phyloP scores from a whole-genome alignment of 495 filamentous ascomycete genomes.

The Neurospora intermedia region DNA sequence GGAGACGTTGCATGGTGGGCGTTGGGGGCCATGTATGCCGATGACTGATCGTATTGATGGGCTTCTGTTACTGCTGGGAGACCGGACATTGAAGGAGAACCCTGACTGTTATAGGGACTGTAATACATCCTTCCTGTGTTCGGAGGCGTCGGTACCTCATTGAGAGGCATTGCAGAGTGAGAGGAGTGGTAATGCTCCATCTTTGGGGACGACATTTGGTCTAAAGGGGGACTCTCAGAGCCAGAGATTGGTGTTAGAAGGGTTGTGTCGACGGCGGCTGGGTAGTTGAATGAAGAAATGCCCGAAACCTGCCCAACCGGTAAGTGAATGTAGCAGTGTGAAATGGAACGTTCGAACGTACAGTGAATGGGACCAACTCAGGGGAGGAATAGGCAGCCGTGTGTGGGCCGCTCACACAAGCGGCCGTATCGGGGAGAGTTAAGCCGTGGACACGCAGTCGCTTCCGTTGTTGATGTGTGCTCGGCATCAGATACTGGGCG shows the following conservation, averaged over 20 bases:
- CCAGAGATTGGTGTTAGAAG: conserved; percentile 37
- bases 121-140: conserved; percentile 33
- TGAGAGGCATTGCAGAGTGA: conserved; percentile 17
- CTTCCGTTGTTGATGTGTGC: conserved; percentile 12
- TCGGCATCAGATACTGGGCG: conserved; percentile 19
- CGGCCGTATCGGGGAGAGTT: conserved; percentile 9
- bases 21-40: conserved; percentile 19
- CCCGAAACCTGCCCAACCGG: conserved; percentile 16
- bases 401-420: conserved; percentile 12
- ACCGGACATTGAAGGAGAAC: conserved; percentile 26
- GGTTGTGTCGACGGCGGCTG: conserved; percentile 31
- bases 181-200: conserved; percentile 21
- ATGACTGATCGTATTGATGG: conserved; percentile 18
- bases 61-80: conserved; percentile 19
- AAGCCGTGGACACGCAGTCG: conserved; percentile 8
- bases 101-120: conserved; percentile 25
- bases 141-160: conserved; percentile 35
- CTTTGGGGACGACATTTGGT: conserved; percentile 27
- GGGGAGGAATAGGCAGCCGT: conserved; percentile 15
- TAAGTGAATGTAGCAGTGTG: not conserved
- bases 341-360: conserved; percentile 9
- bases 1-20: conserved; percentile 21
- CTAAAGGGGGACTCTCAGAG: conserved; percentile 32
- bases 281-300: conserved; percentile 35
- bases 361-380: conserved; percentile 22